Percentiles rank a stretch among this genome's conserved stretches.
phyloP scores from a whole-genome alignment of 2,329 filamentous ascomycete species.

The Penicillium freii region DNA sequence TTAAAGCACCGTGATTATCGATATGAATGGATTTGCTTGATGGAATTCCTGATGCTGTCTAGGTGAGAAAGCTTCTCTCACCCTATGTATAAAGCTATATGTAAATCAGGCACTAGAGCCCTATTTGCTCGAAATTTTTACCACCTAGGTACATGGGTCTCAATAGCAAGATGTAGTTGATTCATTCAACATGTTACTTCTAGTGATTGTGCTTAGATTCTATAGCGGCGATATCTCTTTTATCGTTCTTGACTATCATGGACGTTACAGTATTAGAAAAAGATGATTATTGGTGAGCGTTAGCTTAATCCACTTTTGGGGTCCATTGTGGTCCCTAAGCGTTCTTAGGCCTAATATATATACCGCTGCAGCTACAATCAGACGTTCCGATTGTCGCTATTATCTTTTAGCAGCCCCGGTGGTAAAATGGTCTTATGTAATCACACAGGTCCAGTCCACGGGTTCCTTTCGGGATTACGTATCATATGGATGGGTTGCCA shows the following conservation, averaged over 20 bases:
- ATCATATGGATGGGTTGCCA: not conserved
- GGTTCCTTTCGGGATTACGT: too few relatives aligned
- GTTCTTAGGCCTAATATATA: too few relatives aligned
- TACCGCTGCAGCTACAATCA: too few relatives aligned
- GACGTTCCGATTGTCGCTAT: too few relatives aligned
- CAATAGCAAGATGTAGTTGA: not conserved
- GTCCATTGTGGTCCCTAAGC: too few relatives aligned
- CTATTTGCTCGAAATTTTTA: not conserved
- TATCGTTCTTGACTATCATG: not conserved
- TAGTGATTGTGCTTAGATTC: slow-evolving; percentile 3
- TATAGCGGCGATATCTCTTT: not conserved
- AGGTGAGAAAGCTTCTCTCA: not conserved
- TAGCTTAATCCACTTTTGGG: too few relatives aligned
- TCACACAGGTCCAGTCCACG: too few relatives aligned
- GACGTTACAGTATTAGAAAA: not conserved
- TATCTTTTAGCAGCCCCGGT: too few relatives aligned
- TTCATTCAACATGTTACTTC: slow-evolving; percentile 1
- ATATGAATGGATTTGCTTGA: not conserved
- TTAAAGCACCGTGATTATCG: not conserved
- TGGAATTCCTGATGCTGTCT: not conserved
- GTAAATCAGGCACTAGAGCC: not conserved
- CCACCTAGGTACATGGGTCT: not conserved
- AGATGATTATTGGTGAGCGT: not conserved
- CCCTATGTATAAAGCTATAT: not conserved
- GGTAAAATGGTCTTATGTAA: not conserved